Evolutionary conservation across 225 moss, liverwort and hornwort genomes (phyloP).

Genomic region (Physcomitrium patens): DNA sequence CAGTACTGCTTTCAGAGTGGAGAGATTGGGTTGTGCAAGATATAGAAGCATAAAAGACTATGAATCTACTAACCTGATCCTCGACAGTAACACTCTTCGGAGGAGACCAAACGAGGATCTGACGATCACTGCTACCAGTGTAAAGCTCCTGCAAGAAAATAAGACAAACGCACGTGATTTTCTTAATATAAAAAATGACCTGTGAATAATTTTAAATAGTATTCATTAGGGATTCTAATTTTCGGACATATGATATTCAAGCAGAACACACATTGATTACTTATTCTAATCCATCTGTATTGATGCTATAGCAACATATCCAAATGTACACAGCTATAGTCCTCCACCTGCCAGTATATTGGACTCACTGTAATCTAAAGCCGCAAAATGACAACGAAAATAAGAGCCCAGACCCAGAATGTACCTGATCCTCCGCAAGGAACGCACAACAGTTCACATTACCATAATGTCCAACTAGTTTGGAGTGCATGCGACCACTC

Average conservation of each 20-base stretch:
- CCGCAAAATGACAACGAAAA: slow-evolving; percentile 4
- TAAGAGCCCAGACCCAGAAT: background rate
- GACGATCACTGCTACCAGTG: slow-evolving; percentile 92
- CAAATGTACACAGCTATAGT: background rate
- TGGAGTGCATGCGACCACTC: slow-evolving; percentile 81
- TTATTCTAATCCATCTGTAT: background rate
- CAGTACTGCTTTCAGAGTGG: background rate
- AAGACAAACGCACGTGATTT: background rate
- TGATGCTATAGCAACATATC: background rate
- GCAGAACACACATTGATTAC: background rate
- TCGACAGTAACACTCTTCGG: slow-evolving; percentile 51
- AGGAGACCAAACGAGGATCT: slow-evolving; percentile 93
- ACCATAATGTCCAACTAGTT: slow-evolving; percentile 82
- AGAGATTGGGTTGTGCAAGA: background rate
- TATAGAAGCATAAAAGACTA: background rate
- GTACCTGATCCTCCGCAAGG: slow-evolving; percentile 82
- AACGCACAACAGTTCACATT: slow-evolving; percentile 89
- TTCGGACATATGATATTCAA: background rate
- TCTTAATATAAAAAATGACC: background rate
- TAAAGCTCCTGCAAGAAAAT: slow-evolving; percentile 73
- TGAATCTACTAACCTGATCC: slow-evolving; percentile 41
- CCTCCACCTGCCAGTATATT: background rate
- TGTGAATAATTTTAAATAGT: background rate
- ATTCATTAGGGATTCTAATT: background rate
- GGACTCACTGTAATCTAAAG: background rate